Percentiles rank a stretch among this genome's conserved stretches.
Evolutionary conservation across 306 rosid species (phyloP).

Genomic region (Dryas octopetala): DNA sequence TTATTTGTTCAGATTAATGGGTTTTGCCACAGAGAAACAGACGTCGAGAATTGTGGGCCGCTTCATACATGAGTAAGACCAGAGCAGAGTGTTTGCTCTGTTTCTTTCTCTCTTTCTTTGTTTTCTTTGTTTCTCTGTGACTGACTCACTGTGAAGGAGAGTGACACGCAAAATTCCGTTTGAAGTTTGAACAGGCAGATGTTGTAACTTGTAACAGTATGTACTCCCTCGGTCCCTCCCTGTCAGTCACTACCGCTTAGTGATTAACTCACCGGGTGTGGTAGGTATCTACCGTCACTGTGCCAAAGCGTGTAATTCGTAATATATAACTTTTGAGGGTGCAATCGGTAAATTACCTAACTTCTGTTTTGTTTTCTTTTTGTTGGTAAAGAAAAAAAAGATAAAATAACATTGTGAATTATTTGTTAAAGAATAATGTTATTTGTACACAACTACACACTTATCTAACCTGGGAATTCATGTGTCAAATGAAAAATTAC

Average conservation of each 20-base stretch:
- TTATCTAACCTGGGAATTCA: too few species aligned
- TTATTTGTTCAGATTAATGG: constrained; percentile 6
- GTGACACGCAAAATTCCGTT: constrained; percentile 18
- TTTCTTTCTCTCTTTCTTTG: neutral
- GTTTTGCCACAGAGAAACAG: neutral
- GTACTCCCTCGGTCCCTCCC: too few species aligned
- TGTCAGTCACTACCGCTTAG: neutral
- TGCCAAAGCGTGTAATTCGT: neutral
- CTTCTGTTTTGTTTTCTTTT: too few species aligned
- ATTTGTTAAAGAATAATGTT: too few species aligned
- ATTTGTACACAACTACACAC: too few species aligned
- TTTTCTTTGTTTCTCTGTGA: neutral
- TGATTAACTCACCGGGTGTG: neutral
- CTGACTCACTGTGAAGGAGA: neutral
- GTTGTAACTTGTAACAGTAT: neutral
- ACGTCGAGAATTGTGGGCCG: neutral
- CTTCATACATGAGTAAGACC: constrained; percentile 5
- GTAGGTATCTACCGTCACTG: neutral
- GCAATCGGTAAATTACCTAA: too few species aligned
- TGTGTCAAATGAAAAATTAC: too few species aligned
- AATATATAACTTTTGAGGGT: too few species aligned
- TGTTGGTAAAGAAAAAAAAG: too few species aligned
- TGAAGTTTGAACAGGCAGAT: constrained; percentile 10
- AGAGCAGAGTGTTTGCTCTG: neutral
- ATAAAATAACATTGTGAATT: too few species aligned